Evolutionary conservation across 768 basidiomycete genomes (phyloP), one percentile per base, ranked within the genome.

Genomic region (Russula griseocarnosa): DNA sequence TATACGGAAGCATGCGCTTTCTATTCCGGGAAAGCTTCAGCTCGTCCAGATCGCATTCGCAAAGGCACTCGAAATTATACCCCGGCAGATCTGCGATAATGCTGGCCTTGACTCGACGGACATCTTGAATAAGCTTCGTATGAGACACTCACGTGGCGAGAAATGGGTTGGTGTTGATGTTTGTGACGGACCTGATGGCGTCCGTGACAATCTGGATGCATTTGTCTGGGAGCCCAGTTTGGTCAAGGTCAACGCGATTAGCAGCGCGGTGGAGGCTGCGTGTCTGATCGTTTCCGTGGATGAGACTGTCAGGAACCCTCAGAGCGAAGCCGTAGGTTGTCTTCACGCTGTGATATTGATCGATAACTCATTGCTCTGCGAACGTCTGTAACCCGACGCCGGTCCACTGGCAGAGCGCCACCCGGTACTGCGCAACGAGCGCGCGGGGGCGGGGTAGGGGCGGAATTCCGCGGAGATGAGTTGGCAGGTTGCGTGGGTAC

Each of bases 191-290:
- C 76, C 81, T 4, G 88, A 91, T 32, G 92, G 94, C 22, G 91
- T 98, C 30, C 86, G 92, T 60, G 86, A 99, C 76, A 99, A 98
- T 76, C 87, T 98, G 87, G 92, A 93, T 58, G 90, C 92, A 51
- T 99, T 98, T 71, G 96, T 99, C 9, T 98, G 97, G 96, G 97
- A 98, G 73, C 96, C 97, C 18, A 89, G 89, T 67, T 79, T 98
- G 63, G 92, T 98, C 71, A 99, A 98, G 78, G 77, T 86, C 52
- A 99, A 99, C 71, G 97, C 97, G 26, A 87, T 99, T 71, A 88
- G 86, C 74, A 96, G 95, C 71, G 97, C 97, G 6, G 82, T 92
- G 11, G 97, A 99, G 76, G 97, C 97, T 11, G 96, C 97, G 13
- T 98, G 92, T 76, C 75, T 99, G 74, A 93, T 98, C 69, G 77